A percentile compares a stretch with the other conserved stretches of the same genome.
Evolutionary conservation across 2,329 filamentous ascomycete genomes (phyloP).

Genomic region (Falciphora oryzae): DNA sequence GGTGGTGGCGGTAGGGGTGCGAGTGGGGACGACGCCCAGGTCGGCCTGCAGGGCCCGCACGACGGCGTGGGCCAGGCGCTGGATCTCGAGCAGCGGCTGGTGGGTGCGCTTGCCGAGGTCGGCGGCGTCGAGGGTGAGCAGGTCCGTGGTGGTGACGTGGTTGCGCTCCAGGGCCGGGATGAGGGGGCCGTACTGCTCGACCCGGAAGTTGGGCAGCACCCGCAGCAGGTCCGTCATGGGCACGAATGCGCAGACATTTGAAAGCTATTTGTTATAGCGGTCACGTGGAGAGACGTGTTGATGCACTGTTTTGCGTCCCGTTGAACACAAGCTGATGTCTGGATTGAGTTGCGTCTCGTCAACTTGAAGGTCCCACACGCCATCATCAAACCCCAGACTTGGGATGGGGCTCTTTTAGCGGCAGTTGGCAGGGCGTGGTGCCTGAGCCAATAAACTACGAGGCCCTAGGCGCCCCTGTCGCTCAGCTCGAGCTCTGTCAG

Average conservation of each 20-base stretch:
- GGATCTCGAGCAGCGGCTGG: constrained; percentile 74
- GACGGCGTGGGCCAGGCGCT: constrained; percentile 63
- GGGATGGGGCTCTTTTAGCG: not conserved
- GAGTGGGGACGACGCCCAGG: constrained; percentile 32
- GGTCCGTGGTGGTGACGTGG: constrained; percentile 71
- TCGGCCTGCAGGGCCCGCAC: constrained; percentile 62
- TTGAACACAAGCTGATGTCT: not conserved
- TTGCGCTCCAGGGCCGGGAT: constrained; percentile 75
- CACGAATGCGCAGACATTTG: no score
- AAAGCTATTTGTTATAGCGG: not conserved
- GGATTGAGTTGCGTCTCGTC: not conserved
- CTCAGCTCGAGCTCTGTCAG: no score
- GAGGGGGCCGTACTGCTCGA: constrained; percentile 65
- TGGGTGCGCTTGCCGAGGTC: constrained; percentile 83
- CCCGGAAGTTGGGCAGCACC: constrained; percentile 75
- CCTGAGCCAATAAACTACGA: not conserved
- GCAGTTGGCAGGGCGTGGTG: not conserved
- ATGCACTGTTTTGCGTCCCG: no score
- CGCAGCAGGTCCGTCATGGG: constrained; percentile 80
- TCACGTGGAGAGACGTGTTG: not conserved
- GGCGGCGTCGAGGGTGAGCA: constrained; percentile 75
- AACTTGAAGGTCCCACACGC: not conserved
- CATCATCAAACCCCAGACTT: no score
- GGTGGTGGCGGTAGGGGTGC: constrained; percentile 5
- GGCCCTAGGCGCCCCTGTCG: no score